A percentile compares a stretch with the other conserved stretches of the same genome.
These are phyloP conservation scores for Laetiporus sulphureus DNA, from an alignment of 1,284 basidiomycete genomes.

Conservation along the genomic window DNA sequence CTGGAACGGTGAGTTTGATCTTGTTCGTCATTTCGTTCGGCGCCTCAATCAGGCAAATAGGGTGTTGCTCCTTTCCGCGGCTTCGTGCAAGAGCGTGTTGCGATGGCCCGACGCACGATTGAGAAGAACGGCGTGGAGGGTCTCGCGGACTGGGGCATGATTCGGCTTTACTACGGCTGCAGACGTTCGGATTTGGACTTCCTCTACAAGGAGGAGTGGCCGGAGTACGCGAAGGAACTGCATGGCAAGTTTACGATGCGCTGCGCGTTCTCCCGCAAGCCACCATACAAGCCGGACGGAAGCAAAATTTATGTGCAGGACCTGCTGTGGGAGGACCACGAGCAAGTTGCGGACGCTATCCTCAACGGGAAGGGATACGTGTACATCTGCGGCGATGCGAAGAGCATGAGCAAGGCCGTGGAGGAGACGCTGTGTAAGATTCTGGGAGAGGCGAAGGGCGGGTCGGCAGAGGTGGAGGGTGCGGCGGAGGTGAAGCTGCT, in stretches of 20 bases:
- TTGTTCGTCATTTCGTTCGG: background rate
- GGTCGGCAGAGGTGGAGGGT: slow-evolving; percentile 79
- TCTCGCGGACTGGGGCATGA: slow-evolving; percentile 90
- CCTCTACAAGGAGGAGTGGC: slow-evolving; percentile 95
- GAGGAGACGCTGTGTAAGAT: slow-evolving; percentile 84
- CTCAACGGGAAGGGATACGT: slow-evolving; percentile 92
- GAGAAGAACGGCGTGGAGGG: slow-evolving; percentile 92
- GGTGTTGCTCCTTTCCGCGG: slow-evolving; percentile 98
- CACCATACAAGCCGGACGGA: slow-evolving; percentile 85
- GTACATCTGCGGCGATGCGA: slow-evolving; percentile 95
- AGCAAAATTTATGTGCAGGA: slow-evolving; percentile 98
- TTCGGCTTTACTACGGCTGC: slow-evolving; percentile 96
- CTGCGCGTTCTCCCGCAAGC: slow-evolving; percentile 84
- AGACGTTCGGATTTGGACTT: slow-evolving; percentile 85
- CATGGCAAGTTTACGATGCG: slow-evolving; percentile 89
- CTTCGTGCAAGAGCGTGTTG: slow-evolving; percentile 96
- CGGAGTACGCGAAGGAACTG: slow-evolving; percentile 79
- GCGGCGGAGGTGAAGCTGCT: slow-evolving; percentile 87
- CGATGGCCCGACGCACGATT: slow-evolving; percentile 86
- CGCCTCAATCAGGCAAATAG: slow-evolving; percentile 31
- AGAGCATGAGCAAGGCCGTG: slow-evolving; percentile 92
- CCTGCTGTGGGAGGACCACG: slow-evolving; percentile 81
- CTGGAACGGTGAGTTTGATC: slow-evolving; percentile 76
- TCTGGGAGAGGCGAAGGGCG: slow-evolving; percentile 91
- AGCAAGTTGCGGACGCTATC: slow-evolving; percentile 82